These are phyloP conservation scores for Grosmannia huntii DNA, from an alignment of 2,329 filamentous ascomycete genomes.

Conservation along the genomic window DNA sequence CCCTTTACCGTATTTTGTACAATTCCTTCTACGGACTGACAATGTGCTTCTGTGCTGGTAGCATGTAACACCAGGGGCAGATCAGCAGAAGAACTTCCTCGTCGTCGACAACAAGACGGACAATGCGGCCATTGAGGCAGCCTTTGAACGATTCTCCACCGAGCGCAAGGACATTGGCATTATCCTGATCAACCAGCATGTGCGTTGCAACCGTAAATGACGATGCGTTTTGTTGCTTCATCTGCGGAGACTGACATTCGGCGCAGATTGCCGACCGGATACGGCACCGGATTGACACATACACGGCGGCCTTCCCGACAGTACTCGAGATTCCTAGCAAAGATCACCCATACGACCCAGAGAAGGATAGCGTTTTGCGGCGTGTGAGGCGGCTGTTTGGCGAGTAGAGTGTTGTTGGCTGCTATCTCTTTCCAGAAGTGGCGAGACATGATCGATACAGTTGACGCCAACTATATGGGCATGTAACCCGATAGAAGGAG, in stretches of 20 bases:
- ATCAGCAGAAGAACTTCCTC: conserved; percentile 93
- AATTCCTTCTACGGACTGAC: background rate
- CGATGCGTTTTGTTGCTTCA: background rate
- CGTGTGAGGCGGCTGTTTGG: conserved; percentile 59
- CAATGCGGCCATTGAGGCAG: conserved; percentile 70
- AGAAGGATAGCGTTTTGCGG: conserved; percentile 95
- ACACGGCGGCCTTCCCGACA: conserved; percentile 90
- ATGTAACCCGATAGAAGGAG: background rate
- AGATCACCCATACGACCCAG: conserved; percentile 96
- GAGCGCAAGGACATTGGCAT: conserved; percentile 95
- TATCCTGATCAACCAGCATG: conserved; percentile 94
- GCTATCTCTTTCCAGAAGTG: background rate
- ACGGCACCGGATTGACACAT: conserved; percentile 77
- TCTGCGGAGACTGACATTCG: background rate
- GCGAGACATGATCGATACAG: background rate
- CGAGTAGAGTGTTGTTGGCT: conserved; percentile 34
- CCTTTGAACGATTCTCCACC: conserved; percentile 79
- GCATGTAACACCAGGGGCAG: conserved; percentile 84
- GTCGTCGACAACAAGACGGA: conserved; percentile 94
- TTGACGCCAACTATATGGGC: background rate
- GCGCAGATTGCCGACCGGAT: conserved; percentile 82
- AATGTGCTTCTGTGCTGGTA: conserved; percentile 21
- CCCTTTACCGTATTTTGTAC: background rate
- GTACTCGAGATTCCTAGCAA: conserved; percentile 96
- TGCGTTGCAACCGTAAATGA: conserved; percentile 29